Evolutionary conservation across 2,329 filamentous ascomycete species (phyloP), one percentile per base, ranked within the genome.

Genomic region (Nemania abortiva): DNA sequence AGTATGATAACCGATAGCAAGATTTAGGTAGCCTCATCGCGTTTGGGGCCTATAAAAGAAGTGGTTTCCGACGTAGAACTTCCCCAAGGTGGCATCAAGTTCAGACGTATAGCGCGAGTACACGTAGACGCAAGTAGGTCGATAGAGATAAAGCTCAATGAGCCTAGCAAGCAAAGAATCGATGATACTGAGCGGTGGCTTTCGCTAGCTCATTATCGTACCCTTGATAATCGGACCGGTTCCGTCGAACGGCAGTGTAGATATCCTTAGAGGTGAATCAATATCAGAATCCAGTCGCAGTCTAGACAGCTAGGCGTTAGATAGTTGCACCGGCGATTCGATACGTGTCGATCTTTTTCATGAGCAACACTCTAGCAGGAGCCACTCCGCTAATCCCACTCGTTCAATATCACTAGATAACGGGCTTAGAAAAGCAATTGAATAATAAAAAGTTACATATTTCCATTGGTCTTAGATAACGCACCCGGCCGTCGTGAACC

Each of bases 391-490:
- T 47, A 55, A 59, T 55, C 31, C 49, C 55, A 50, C 50, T 29
- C 59, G 54, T 65, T 49, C 39, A 39, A 18, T 39, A 55, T 31
- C 54, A 45, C 24, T 39, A 42, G 66, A 64, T 58, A 58, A 64
- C 56, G 22, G n/a, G 53, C 45, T 13, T n/a, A n/a, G 22, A 63
- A 58, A 63, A 56, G 37, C n/a, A 56, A 52, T 56, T 31, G 49
- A 60, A 45, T 31, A 37, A n/a, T 45, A 52, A 50, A 52, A 45
- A 66, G 50, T 68, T 65, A 68, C 66, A 65, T 65, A 68, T 69
- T 68, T 69, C 58, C 57, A 69, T 69, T 69, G 66, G 66, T 66
- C 63, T 69, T 66, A 69, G 66, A 69, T 69, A 69, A 66, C 22
- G 66, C 65, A 58, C 54, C 20, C n/a, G 63, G 53, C 27, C 53